Evolutionary conservation across 345 rosid genomes (phyloP).

Genomic region (Isatis tinctoria): DNA sequence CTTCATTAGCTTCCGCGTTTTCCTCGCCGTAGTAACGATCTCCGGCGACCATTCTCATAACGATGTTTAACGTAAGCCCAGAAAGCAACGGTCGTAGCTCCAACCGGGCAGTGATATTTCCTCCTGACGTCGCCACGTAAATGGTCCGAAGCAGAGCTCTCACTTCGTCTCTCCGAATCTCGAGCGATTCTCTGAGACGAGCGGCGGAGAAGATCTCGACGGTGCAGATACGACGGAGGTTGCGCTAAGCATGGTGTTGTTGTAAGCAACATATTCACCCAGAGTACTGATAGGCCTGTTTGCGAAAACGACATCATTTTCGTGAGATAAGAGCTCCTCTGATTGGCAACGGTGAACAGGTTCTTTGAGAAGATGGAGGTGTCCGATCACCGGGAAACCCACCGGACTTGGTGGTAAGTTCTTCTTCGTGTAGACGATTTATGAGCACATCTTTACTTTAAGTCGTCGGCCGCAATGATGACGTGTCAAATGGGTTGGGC

Average conservation of each 20-base stretch:
- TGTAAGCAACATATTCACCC: slow-evolving; percentile 25
- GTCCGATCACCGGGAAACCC: slow-evolving; percentile 13
- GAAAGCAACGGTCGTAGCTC: slow-evolving; percentile 11
- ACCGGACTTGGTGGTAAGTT: slow-evolving; percentile 11
- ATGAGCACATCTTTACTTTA: no score
- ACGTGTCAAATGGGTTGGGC: not conserved
- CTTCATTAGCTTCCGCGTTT: slow-evolving; percentile 29
- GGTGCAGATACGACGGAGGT: slow-evolving; percentile 41
- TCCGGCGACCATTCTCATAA: slow-evolving; percentile 39
- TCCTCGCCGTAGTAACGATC: slow-evolving; percentile 40
- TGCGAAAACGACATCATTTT: slow-evolving; percentile 41
- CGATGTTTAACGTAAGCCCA: slow-evolving; percentile 28
- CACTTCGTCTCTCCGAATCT: slow-evolving; percentile 33
- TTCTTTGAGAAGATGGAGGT: slow-evolving; percentile 27
- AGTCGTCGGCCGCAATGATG: no score
- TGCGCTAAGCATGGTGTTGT: slow-evolving; percentile 26
- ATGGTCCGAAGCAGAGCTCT: slow-evolving; percentile 6
- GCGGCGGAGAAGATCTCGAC: slow-evolving; percentile 31
- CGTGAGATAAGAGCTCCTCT: slow-evolving; percentile 38
- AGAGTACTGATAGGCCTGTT: slow-evolving; percentile 31
- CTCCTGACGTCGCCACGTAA: not conserved
- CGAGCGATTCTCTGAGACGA: slow-evolving; percentile 19
- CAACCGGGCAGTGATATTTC: not conserved
- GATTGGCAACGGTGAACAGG: slow-evolving; percentile 30
- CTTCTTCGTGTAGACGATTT: not conserved